Base-by-base conservation (phyloP, 1,284 basidiomycete genomes). In the Phylloporus gajari region DNA sequence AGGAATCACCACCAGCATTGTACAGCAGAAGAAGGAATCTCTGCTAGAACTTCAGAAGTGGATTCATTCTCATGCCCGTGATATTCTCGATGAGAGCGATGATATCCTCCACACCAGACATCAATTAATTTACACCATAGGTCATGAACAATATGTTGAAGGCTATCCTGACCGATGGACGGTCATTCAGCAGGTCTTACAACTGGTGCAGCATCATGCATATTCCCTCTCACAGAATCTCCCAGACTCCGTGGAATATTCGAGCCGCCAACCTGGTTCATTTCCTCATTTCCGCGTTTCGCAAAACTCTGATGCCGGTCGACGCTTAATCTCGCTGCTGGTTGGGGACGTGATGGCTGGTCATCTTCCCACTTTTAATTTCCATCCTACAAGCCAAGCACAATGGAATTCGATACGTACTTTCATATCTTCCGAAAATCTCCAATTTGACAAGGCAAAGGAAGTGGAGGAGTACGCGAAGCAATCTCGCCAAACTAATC, bases 41-140 rank as follows among this genome's bases (percentile, higher is more conserved):
- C 35, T 35, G 35, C 30, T 15, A 25, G 17, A 6, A 19, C 21
- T 63, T 1, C 61, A 68, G 51, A 63, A 15, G n/a, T 68, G 68
- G 68, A 48, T 68, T 23, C 38, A 79, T 27, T 67, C 69, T 1
- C 58, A 75, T 38, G 78, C 83, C 23, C 81, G 86, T 7, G 88
- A 89, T 67, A 80, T 89, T 40, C 75, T 89, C 8, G 88, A 89
- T 67, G 88, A 89, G 74, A 87, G 86, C 72, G 88, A 89, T 67
- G 88, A 88, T 70, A 81, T 89, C 51, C 80, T 89, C 2, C 83
- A 84, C 67, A 83, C 85, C 46, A 80, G 83, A 1, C 88, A 86
- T 65, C 88, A 88, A 64, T 77, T 89, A 1, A 79, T 89, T 9
- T 89, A 88, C 71, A 86, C 87, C 0, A 75, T 85, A 11, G 86